Evolutionary conservation across 1,284 basidiomycete genomes (phyloP).

Genomic region (Taiwanofungus camphoratus): DNA sequence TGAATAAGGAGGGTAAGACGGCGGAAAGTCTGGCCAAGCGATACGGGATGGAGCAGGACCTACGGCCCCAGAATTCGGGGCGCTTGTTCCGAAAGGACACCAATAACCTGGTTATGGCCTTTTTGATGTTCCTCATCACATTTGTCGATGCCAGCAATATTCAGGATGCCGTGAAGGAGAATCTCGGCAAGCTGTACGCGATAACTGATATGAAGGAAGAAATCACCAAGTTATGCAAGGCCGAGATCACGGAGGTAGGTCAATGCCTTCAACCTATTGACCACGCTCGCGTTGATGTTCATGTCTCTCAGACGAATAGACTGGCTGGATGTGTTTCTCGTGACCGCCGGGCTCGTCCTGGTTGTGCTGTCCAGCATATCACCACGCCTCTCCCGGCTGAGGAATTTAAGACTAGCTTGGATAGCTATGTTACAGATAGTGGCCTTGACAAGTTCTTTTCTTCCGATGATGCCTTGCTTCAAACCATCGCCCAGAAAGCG

Average conservation of each 20-base stretch:
- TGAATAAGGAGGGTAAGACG: conserved; percentile 1
- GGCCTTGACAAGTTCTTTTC: neutral
- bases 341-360: no score
- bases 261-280: no score
- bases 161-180: neutral
- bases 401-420: neutral
- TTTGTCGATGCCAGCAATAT: conserved; percentile 1
- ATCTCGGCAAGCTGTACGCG: conserved; percentile 1
- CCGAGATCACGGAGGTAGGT: no score
- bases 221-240: neutral
- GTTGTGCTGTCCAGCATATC: no score
- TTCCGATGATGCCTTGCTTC: neutral
- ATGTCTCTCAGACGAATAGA: no score
- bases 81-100: neutral
- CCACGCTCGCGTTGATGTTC: no score
- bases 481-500: conserved; percentile 1
- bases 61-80: neutral
- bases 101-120: conserved; percentile 1
- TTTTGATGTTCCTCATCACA: conserved; percentile 4
- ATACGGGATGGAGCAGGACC: conserved; percentile 3
- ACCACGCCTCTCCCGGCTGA: neutral
- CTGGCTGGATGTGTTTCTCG: no score
- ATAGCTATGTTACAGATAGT: neutral
- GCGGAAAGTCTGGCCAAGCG: conserved; percentile 4
- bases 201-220: no score